These are phyloP conservation scores for Dioscorea dumetorum DNA, from an alignment of 106 monocot genomes.

Conservation along the genomic window DNA sequence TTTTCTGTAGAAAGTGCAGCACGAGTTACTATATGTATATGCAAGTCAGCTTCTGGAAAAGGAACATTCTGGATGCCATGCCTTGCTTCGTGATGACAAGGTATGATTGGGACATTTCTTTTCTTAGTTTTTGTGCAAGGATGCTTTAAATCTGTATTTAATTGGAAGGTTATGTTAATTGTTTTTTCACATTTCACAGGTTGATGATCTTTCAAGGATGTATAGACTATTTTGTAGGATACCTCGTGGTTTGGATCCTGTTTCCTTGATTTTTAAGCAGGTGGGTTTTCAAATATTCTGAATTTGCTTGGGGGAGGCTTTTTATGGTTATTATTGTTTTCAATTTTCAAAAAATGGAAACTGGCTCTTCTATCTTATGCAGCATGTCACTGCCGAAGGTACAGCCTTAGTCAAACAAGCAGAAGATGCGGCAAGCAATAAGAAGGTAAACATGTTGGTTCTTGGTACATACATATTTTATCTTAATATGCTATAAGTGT, in stretches of 20 bases:
- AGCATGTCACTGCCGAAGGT: conserved; percentile 75
- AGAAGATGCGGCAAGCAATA: conserved; percentile 74
- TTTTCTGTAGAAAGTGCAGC: conserved; percentile 53
- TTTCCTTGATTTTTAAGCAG: conserved; percentile 45
- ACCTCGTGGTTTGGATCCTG: conserved; percentile 32
- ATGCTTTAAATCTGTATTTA: no score
- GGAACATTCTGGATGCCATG: conserved; percentile 64
- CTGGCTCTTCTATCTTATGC: conserved; percentile 5
- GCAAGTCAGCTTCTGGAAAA: conserved; percentile 54
- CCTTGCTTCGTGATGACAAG: conserved; percentile 63
- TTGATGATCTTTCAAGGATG: conserved; percentile 45
- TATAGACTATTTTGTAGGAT: conserved; percentile 39
- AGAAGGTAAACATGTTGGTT: conserved; percentile 30
- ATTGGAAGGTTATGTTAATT: no score
- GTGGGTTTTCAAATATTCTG: not conserved
- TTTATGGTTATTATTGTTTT: not conserved
- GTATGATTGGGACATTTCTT: conserved; percentile 7
- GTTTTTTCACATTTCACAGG: conserved; percentile 6
- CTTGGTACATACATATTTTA: no score
- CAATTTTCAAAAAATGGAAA: not conserved
- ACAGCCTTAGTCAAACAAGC: conserved; percentile 68
- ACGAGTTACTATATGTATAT: conserved; percentile 41
- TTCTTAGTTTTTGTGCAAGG: not conserved
- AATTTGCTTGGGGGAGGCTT: no score
- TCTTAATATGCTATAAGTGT: no score